Evolutionary conservation across 306 rosid genomes (phyloP).

Genomic region (Dicorynia guianensis): DNA sequence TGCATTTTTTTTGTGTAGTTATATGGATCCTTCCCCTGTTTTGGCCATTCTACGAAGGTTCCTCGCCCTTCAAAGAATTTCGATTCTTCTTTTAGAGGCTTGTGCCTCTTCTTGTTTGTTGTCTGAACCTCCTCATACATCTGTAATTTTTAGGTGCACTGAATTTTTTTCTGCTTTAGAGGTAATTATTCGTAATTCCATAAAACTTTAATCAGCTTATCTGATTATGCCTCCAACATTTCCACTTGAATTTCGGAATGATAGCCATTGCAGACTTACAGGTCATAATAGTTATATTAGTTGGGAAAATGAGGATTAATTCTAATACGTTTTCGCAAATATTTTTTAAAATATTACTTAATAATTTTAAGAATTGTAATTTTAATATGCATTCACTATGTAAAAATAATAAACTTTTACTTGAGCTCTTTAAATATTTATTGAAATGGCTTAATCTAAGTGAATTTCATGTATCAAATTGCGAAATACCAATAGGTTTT

Average conservation of each 20-base stretch:
- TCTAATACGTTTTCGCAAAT: no score
- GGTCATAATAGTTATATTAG: no score
- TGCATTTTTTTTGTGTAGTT: constrained; percentile 34
- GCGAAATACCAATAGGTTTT: no score
- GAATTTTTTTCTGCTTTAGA: no score
- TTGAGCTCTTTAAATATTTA: not conserved
- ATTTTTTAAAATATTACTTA: no score
- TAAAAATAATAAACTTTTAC: no score
- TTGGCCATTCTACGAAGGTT: constrained; percentile 19
- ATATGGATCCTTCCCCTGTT: constrained; percentile 34
- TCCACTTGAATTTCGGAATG: constrained; percentile 10
- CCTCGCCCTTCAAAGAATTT: constrained; percentile 37
- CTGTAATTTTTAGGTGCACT: constrained; percentile 23
- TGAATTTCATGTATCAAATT: constrained; percentile 12
- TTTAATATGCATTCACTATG: no score
- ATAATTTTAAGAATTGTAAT: no score
- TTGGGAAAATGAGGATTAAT: no score
- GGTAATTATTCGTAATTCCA: constrained; percentile 16
- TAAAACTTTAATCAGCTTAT: not conserved
- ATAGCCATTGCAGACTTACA: no score
- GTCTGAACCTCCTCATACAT: constrained; percentile 36
- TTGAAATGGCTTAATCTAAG: constrained; percentile 14
- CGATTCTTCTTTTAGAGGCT: constrained; percentile 36
- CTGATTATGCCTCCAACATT: no score
- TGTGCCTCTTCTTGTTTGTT: constrained; percentile 34